phyloP scores from a whole-genome alignment of 495 filamentous ascomycete species.

The Stereocaulon alpinum region DNA sequence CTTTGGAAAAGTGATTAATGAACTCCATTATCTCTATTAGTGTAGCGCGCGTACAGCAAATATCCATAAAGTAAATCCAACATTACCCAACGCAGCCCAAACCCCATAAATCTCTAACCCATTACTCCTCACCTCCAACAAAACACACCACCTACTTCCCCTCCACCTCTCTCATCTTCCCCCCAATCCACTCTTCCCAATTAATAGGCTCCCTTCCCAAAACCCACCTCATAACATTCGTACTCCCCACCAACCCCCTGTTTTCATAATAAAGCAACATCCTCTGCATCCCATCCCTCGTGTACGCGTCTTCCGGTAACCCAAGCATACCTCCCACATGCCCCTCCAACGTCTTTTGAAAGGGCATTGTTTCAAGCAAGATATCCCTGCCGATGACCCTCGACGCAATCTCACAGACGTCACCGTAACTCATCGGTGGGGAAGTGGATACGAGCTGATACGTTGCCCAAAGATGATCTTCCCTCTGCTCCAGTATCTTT shows the following conservation, averaged over 20 bases:
- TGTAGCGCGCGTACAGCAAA: too few species aligned
- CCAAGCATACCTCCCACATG: background rate
- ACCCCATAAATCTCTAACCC: too few species aligned
- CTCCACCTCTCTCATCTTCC: background rate
- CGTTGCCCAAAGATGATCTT: background rate
- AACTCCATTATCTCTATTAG: too few species aligned
- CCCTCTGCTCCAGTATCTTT: background rate
- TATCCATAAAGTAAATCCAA: too few species aligned
- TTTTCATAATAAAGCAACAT: slow-evolving; percentile 29
- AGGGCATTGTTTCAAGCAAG: background rate
- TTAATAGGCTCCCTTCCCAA: slow-evolving; percentile 25
- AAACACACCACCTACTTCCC: background rate
- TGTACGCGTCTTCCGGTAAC: background rate
- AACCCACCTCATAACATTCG: slow-evolving; percentile 29
- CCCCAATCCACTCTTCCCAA: slow-evolving; percentile 16
- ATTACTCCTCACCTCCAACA: too few species aligned
- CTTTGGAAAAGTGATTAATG: too few species aligned
- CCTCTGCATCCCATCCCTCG: slow-evolving; percentile 24
- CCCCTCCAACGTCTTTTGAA: background rate
- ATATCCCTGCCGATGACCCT: background rate
- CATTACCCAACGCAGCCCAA: too few species aligned
- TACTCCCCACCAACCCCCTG: slow-evolving; percentile 27
- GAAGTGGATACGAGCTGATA: slow-evolving; percentile 14
- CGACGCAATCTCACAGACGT: background rate
- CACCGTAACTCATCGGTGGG: background rate